phyloP scores from a whole-genome alignment of 2,329 filamentous ascomycete species.

The Trichoderma afroharzianum region DNA sequence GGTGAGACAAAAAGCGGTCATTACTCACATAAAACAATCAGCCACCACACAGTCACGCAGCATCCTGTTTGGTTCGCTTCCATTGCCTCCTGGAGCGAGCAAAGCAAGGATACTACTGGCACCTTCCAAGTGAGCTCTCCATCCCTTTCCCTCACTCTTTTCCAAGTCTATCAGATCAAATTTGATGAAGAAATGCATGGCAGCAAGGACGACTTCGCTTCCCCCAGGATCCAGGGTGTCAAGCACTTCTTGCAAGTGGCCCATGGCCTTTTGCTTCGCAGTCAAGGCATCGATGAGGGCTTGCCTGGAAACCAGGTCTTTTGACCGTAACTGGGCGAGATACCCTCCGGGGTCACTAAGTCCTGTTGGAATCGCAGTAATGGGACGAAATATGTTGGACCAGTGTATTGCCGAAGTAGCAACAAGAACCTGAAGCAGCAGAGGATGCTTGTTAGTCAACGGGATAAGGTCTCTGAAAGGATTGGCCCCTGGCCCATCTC shows the following conservation, averaged over 20 bases:
- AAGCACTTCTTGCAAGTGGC: constrained; percentile 39
- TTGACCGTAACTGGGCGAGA: constrained; percentile 35
- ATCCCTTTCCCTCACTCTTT: constrained; percentile 38
- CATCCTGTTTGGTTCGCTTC: constrained; percentile 31
- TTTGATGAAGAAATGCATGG: constrained; percentile 50
- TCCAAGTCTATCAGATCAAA: constrained; percentile 50
- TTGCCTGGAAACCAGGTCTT: constrained; percentile 36
- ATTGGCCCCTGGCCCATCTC: constrained; percentile 44
- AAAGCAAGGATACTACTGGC: constrained; percentile 41
- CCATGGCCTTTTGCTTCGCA: constrained; percentile 46
- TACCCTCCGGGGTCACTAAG: constrained; percentile 36
- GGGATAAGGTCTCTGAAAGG: constrained; percentile 49
- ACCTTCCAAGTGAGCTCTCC: constrained; percentile 46
- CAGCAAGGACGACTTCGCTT: constrained; percentile 46
- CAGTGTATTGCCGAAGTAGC: constrained; percentile 49
- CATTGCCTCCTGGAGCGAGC: constrained; percentile 22
- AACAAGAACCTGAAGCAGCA: constrained; percentile 47
- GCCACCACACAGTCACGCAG: constrained; percentile 46
- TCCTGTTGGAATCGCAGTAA: constrained; percentile 29
- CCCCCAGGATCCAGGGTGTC: constrained; percentile 38
- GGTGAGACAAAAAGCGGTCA: not conserved
- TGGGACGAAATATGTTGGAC: constrained; percentile 41
- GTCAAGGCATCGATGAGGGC: constrained; percentile 45
- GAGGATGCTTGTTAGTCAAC: constrained; percentile 42
- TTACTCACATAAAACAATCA: constrained; percentile 45